Evolutionary conservation across 257 asterid genomes (phyloP).

Genomic region (Capsicum chinense): DNA sequence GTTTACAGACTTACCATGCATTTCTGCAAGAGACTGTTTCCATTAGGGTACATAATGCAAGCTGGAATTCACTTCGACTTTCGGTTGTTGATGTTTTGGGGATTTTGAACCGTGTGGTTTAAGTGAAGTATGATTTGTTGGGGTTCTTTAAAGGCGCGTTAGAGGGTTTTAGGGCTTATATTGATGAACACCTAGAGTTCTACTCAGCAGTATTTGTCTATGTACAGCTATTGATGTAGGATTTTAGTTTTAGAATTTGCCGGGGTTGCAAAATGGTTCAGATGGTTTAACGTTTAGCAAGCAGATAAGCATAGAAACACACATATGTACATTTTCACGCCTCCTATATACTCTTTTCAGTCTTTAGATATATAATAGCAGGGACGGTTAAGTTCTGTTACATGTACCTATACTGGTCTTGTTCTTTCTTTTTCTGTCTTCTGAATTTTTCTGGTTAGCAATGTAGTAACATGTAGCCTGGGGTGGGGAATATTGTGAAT

Average conservation of each 20-base stretch:
- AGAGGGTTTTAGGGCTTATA: not conserved
- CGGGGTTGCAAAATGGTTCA: not conserved
- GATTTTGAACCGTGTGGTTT: constrained; percentile 37
- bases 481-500: not conserved
- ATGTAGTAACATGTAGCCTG: not conserved
- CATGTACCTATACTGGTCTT: not conserved
- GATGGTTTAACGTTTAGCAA: not conserved
- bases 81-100: not conserved
- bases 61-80: not conserved
- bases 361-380: not conserved
- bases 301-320: not conserved
- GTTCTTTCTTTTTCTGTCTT: not conserved
- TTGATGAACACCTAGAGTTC: not conserved
- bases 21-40: too few species aligned
- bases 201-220: not conserved
- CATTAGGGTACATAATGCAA: too few species aligned
- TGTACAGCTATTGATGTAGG: not conserved
- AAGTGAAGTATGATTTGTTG: not conserved
- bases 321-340: not conserved
- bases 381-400: constrained; percentile 8
- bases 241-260: not conserved
- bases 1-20: too few species aligned
- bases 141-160: not conserved
- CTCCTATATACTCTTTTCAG: not conserved
- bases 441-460: not conserved